Evolutionary conservation across 352 stramenopile genomes (phyloP).

Genomic region (Phytopythium aichiense): DNA sequence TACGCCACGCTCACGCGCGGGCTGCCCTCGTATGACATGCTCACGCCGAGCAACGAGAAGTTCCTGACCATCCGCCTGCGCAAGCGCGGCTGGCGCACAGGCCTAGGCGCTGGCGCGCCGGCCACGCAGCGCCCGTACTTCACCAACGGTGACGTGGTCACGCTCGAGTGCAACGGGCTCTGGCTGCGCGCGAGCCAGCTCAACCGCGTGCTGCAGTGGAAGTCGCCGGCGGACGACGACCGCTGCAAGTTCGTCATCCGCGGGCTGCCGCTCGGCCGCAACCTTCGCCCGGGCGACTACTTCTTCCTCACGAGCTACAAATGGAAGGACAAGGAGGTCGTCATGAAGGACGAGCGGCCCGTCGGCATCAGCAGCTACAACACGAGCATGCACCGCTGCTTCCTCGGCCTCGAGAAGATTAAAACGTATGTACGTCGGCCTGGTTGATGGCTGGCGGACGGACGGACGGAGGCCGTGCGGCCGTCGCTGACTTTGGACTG

Average conservation of each 20-base stretch:
- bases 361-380: conserved; percentile 83
- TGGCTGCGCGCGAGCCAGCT: conserved; percentile 74
- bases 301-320: conserved; percentile 87
- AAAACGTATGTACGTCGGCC: conserved; percentile 45
- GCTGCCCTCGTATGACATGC: conserved; percentile 71
- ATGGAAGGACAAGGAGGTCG: conserved; percentile 86
- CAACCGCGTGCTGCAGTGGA: conserved; percentile 86
- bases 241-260: conserved; percentile 86
- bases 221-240: conserved; percentile 77
- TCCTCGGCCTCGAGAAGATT: conserved; percentile 77
- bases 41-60: conserved; percentile 82
- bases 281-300: conserved; percentile 71
- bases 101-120: conserved; percentile 20
- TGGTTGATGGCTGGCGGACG: not conserved
- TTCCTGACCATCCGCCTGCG: conserved; percentile 76
- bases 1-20: conserved; percentile 77
- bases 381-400: conserved; percentile 76
- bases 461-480: too few species aligned
- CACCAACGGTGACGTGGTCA: conserved; percentile 83
- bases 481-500: not conserved
- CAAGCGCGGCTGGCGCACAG: conserved; percentile 66
- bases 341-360: conserved; percentile 72
- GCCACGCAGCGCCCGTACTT: conserved; percentile 62
- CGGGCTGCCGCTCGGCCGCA: conserved; percentile 67
- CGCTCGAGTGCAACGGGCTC: conserved; percentile 82